phyloP scores from a whole-genome alignment of 768 basidiomycete species.

The Suillus variegatus region DNA sequence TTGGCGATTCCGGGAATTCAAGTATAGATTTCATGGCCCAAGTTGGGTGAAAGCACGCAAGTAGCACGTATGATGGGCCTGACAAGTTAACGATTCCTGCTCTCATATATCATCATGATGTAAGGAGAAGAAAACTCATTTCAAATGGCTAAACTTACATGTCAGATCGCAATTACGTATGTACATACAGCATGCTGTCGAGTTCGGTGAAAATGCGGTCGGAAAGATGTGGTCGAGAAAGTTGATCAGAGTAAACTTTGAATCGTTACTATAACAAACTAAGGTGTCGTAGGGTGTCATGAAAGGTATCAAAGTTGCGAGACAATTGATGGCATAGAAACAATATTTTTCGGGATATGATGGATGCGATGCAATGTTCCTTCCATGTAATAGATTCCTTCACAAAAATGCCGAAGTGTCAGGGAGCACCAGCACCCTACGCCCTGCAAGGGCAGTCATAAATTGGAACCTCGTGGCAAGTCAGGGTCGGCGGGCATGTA shows the following conservation, averaged over 20 bases:
- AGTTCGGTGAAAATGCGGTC: not conserved
- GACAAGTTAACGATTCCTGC: not conserved
- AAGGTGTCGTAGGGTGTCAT: not conserved
- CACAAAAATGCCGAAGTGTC: conserved; percentile 21
- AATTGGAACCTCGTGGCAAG: not conserved
- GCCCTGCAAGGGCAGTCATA: not conserved
- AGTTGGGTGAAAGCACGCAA: not conserved
- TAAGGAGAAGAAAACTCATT: not conserved
- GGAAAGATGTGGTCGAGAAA: not conserved
- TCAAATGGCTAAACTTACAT: not conserved
- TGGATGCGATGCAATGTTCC: not conserved
- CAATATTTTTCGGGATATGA: not conserved
- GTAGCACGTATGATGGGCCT: not conserved
- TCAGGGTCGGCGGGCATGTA: conserved; percentile 2
- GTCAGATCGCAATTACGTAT: not conserved
- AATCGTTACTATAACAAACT: not conserved
- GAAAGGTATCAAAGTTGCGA: not conserved
- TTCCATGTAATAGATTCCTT: not conserved
- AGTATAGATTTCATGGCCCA: not conserved
- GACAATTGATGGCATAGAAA: not conserved
- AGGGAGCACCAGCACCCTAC: conserved; percentile 3
- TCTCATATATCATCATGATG: not conserved
- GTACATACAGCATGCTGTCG: not conserved
- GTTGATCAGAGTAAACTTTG: not conserved
- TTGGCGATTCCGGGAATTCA: not conserved